A percentile compares a stretch with the other conserved stretches of the same genome.
These are phyloP conservation scores for Lentinula raphanica DNA, from an alignment of 768 basidiomycete species.

Conservation along the genomic window DNA sequence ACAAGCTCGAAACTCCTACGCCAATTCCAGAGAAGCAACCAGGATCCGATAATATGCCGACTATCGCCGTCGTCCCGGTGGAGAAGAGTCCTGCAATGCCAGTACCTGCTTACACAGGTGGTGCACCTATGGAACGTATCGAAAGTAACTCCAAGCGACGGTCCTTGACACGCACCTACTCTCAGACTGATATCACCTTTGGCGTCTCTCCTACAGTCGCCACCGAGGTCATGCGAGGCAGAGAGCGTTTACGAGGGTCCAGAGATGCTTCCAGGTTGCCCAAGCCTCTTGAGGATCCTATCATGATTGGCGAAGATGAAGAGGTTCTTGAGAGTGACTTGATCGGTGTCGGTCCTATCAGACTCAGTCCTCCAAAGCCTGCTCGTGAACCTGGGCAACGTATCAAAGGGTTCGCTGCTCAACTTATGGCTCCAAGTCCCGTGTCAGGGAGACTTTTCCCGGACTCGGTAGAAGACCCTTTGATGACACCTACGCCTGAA, in stretches of 20 bases:
- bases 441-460: background rate
- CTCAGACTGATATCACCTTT: background rate
- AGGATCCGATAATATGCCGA: background rate
- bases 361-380: background rate
- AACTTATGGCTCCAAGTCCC: no score
- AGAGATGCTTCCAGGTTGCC: background rate
- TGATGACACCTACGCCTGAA: constrained; percentile 1
- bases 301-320: background rate
- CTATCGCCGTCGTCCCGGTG: no score
- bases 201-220: constrained; percentile 1
- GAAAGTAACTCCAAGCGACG: background rate
- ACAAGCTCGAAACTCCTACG: background rate
- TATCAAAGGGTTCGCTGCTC: background rate
- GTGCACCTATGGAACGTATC: constrained; percentile 2
- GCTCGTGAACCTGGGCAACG: background rate
- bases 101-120: background rate
- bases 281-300: background rate
- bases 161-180: background rate
- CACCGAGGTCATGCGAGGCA: background rate
- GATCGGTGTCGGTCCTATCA: background rate
- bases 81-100: background rate
- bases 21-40: background rate
- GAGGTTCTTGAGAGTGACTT: constrained; percentile 3
- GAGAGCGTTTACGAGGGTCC: background rate
- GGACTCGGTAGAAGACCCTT: background rate